Evolutionary conservation across 129 eudicot genomes (phyloP), one percentile per base, ranked within the genome.

Genomic region (Artemisia tridentata): DNA sequence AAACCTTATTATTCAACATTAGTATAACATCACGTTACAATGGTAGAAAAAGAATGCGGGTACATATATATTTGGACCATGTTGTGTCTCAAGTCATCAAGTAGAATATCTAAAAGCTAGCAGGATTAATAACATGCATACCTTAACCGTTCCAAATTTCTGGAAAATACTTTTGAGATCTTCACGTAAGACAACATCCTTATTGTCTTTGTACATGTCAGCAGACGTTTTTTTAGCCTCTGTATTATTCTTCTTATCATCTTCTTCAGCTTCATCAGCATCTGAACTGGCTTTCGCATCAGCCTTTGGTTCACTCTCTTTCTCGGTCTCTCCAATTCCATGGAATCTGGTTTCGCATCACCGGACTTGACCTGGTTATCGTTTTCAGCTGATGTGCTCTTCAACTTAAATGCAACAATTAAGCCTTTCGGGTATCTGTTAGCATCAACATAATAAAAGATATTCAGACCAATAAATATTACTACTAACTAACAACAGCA

Each of bases 91-190:
- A 38, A 38, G 43, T 38, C 10, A 38, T 38, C 45, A 38, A 38
- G 45, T 38, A 38, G 45, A 38, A 38, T 7, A 7, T 7, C 45
- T 38, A 7, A 38, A 38, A 38, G 10, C 45, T 38, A 38, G 11
- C 45, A 38, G 45, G 9, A 57, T 3, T 25, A 49, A 5, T 41
- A 48, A 55, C 21, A 51, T 11, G 8, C 61, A 63, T 87, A 93
- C 99, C 99, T 87, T 93, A 53, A 93, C 89, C 21, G 81, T 69
- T 71, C 99, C 99, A 80, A 83, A 93, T 49, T 87, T 93, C 59
- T 82, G 79, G 69, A 93, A 89, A 52, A 90, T 74, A 47, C 67
- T 65, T 80, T 89, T 93, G 6, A 93, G 85, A 81, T 93, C 99
- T 71, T 93, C 99, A 67, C 99, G 96, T 54, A 86, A 25, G 21